Conservation (phyloP, 2,329 filamentous ascomycete species). For the Colletotrichum sp. region DNA sequence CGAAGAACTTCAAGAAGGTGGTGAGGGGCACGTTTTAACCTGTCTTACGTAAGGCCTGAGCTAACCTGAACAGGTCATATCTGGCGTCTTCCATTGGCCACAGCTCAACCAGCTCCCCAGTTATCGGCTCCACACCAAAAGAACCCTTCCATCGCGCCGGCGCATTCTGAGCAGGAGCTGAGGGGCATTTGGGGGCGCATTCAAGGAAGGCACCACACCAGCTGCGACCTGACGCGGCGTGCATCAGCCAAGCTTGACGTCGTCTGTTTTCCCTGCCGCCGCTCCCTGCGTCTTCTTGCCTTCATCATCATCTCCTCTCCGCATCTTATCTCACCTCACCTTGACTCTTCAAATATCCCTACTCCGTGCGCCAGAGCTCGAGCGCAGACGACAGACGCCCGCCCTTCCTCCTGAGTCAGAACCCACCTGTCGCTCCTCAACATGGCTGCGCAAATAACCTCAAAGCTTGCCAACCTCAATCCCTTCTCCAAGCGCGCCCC, state of each 20-base stretch:
- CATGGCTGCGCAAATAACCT: slow-evolving; percentile 13
- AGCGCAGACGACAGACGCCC: not conserved
- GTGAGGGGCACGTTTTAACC: not conserved
- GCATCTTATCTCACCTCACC: not conserved
- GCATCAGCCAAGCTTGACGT: slow-evolving; percentile 20
- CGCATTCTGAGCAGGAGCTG: not conserved
- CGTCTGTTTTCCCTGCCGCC: not conserved
- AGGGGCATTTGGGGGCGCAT: not conserved
- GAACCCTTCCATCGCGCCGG: not conserved
- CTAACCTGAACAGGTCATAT: not conserved
- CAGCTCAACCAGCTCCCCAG: not conserved
- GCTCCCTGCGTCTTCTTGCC: not conserved
- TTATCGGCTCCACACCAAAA: not conserved
- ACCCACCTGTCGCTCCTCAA: not conserved
- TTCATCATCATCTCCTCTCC: not conserved
- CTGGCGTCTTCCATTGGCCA: not conserved
- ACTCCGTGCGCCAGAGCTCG: not conserved
- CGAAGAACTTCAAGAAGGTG: not conserved
- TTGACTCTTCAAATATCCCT: not conserved
- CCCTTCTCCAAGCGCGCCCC: slow-evolving; percentile 34
- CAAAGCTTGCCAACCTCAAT: slow-evolving; percentile 40
- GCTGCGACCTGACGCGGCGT: slow-evolving; percentile 11
- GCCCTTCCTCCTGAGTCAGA: not conserved
- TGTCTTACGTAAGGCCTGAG: not conserved
- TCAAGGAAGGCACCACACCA: not conserved